A percentile compares a stretch with the other conserved stretches of the same genome.
Evolutionary conservation across 768 basidiomycete species (phyloP).

Genomic region (Pleurotus eryngii): DNA sequence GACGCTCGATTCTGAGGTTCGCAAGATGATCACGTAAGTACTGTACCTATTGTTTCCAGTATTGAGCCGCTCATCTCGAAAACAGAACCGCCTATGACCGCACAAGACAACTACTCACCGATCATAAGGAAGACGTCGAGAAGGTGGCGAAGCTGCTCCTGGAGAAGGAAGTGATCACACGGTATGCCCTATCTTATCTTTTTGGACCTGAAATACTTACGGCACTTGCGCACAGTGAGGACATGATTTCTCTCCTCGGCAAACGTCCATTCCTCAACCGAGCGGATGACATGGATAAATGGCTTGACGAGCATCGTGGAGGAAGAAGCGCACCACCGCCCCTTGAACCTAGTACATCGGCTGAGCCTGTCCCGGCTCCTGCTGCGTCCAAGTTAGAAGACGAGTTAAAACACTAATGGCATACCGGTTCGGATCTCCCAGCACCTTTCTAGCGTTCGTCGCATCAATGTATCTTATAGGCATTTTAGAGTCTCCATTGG

Average conservation of each 20-base stretch:
- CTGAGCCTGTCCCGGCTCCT: constrained; percentile 16
- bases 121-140: constrained; percentile 85
- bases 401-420: neutral
- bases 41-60: neutral
- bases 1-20: constrained; percentile 86
- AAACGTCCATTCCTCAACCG: constrained; percentile 77
- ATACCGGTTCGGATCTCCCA: neutral
- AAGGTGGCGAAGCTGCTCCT: constrained; percentile 88
- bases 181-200: constrained; percentile 43
- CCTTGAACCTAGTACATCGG: constrained; percentile 42
- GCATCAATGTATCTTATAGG: neutral
- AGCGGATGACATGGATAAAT: constrained; percentile 94
- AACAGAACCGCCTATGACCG: constrained; percentile 73
- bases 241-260: constrained; percentile 81
- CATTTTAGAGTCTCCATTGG: constrained; percentile 6
- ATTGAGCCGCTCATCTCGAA: constrained; percentile 6
- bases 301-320: constrained; percentile 80
- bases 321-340: constrained; percentile 67
- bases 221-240: constrained; percentile 51
- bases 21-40: constrained; percentile 86
- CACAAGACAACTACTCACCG: constrained; percentile 75
- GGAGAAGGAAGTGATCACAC: constrained; percentile 94
- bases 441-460: neutral
- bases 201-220: constrained; percentile 4
- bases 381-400: constrained; percentile 4